These are phyloP conservation scores for Plasmodium gonderi DNA, from an alignment of 169 alveolate species.

Conservation along the genomic window DNA sequence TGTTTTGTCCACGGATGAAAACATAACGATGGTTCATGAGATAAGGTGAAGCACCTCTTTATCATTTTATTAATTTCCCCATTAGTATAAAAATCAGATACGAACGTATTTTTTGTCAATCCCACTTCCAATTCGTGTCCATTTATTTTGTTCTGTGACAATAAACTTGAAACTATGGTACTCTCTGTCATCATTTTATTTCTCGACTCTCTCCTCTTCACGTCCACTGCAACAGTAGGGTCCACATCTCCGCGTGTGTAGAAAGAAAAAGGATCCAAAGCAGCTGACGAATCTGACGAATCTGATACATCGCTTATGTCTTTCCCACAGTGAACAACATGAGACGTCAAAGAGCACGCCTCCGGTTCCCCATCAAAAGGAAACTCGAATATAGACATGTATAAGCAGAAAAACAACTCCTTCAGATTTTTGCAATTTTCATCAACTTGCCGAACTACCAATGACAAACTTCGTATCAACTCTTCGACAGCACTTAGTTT, in stretches of 20 bases:
- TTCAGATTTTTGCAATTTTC: neutral
- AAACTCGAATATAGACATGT: slow-evolving; percentile 21
- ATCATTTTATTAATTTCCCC: slow-evolving; percentile 22
- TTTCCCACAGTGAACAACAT: neutral
- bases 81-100: slow-evolving; percentile 13
- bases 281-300: no score
- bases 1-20: slow-evolving; percentile 12
- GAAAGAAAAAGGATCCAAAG: no score
- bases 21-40: neutral
- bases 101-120: slow-evolving; percentile 9
- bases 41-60: slow-evolving; percentile 2
- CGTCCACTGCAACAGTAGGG: no score
- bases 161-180: neutral
- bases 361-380: neutral
- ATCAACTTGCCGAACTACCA: neutral
- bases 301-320: no score
- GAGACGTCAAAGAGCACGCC: neutral
- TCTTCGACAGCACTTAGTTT: slow-evolving; percentile 17
- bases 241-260: no score
- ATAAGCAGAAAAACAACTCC: slow-evolving; percentile 43
- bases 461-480: neutral
- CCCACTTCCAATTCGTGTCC: slow-evolving; percentile 10
- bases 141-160: slow-evolving; percentile 34
- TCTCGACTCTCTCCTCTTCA: no score
- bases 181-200: neutral